Evolutionary conservation across 73 alveolate species (phyloP).

Genomic region (Stentor coeruleus): DNA sequence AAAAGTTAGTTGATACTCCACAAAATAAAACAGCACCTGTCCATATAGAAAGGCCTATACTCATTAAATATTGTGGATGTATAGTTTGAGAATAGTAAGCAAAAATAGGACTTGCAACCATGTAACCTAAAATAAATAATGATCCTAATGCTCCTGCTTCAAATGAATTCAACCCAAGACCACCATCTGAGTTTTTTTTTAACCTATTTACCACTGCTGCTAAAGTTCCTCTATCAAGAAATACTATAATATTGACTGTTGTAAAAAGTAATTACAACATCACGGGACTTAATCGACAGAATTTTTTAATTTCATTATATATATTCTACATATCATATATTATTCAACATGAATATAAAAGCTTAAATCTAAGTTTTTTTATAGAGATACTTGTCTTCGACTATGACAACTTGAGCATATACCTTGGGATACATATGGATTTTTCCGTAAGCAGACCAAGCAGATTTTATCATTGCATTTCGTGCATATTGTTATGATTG

Average conservation of each 20-base stretch:
- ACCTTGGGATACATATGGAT: background rate
- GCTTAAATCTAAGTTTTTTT: background rate
- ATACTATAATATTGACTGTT: background rate
- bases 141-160: slow-evolving; percentile 23
- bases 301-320: too few species aligned
- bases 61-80: background rate
- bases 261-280: background rate
- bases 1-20: background rate
- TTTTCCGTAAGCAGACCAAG: background rate
- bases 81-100: background rate
- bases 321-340: background rate
- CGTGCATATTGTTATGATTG: background rate
- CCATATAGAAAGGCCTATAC: background rate
- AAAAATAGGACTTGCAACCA: background rate
- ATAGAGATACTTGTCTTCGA: background rate
- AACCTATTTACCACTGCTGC: background rate
- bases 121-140: background rate
- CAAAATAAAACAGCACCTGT: background rate
- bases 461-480: background rate
- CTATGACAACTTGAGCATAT: background rate
- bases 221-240: slow-evolving; percentile 17
- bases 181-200: background rate
- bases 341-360: background rate
- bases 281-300: background rate
- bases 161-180: background rate